Percentiles rank a stretch among this genome's conserved stretches.
These are phyloP conservation scores for Pleurotus tuoliensis DNA, from an alignment of 768 basidiomycete genomes.

Conservation along the genomic window DNA sequence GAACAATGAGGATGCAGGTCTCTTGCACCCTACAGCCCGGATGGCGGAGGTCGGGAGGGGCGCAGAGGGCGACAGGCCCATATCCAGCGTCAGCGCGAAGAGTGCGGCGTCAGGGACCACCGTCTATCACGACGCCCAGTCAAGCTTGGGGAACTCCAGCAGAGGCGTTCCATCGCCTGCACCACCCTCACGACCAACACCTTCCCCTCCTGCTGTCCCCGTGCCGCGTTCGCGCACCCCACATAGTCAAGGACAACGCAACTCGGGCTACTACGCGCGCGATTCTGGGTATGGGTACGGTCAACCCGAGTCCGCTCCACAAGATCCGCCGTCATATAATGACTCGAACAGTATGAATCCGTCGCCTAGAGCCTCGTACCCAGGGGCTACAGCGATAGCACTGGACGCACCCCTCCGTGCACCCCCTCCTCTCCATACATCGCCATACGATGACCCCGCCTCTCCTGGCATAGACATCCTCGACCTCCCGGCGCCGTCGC, in stretches of 20 bases:
- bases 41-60: slow-evolving; percentile 32
- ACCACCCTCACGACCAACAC: slow-evolving; percentile 12
- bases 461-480: slow-evolving; percentile 37
- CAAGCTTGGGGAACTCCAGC: slow-evolving; percentile 3
- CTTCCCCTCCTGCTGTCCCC: slow-evolving; percentile 36
- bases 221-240: background rate
- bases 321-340: background rate
- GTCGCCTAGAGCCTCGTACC: background rate
- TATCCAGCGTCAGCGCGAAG: slow-evolving; percentile 51
- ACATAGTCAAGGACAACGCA: background rate
- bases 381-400: background rate
- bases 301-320: background rate
- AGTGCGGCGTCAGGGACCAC: slow-evolving; percentile 54
- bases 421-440: too few species aligned
- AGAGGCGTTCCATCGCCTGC: slow-evolving; percentile 21
- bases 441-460: too few species aligned
- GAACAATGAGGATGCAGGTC: slow-evolving; percentile 14
- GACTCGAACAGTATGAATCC: slow-evolving; percentile 1
- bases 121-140: slow-evolving; percentile 55
- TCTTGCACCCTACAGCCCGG: slow-evolving; percentile 21
- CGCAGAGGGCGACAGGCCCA: slow-evolving; percentile 44
- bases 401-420: slow-evolving; percentile 8
- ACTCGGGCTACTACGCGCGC: background rate
- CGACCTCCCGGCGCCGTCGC: slow-evolving; percentile 55
- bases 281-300: background rate